Evolutionary conservation across 306 rosid genomes (phyloP), one percentile per base, ranked within the genome.

Genomic region (Vicia faba): DNA sequence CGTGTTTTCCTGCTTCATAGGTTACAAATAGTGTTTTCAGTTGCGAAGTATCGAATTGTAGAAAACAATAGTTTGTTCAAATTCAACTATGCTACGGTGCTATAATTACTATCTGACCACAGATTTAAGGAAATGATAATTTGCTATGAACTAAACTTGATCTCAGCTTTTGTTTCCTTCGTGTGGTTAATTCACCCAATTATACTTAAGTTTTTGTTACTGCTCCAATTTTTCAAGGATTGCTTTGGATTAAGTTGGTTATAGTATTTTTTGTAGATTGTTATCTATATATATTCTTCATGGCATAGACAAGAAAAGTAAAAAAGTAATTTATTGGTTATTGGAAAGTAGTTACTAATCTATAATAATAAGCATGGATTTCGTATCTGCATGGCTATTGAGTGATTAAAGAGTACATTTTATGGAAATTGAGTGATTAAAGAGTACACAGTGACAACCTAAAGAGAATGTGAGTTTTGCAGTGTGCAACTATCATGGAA

Each of bases 331-430:
- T 44, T 6, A 64, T 7, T 44, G 69, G 31, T 41, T 63, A 29
- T 12, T 43, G 23, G 40, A 20, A 41, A 43, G 55, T 41, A 63
- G 38, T 63, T 43, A 43, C 68, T 19, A 63, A 12, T 40, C 19
- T 61, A 38, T 61, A 11, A 38, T 20, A 39, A 11, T 41, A 63
- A 63, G 11, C 54, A 40, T 12, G 35, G 23, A 38, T 63, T 63
- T 63, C 38, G 1, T 23, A 63, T 41, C 68, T 63, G 15, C 68
- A 63, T 23, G 67, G 68, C 38, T 13, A 63, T 41, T 41, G 54
- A 7, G 25, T n/a, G n/a, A n/a, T n/a, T 63, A 43, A 8, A n/a
- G 25, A 41, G 43, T 61, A 43, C 5, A 25, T n/a, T n/a, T 7
- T n/a, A 38, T 25, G 25, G 69, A 43, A 25, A 63, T n/a, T 1